These are phyloP conservation scores for Alloteropsis angusta DNA, from an alignment of 202 grass and related monocot genomes.

Conservation along the genomic window DNA sequence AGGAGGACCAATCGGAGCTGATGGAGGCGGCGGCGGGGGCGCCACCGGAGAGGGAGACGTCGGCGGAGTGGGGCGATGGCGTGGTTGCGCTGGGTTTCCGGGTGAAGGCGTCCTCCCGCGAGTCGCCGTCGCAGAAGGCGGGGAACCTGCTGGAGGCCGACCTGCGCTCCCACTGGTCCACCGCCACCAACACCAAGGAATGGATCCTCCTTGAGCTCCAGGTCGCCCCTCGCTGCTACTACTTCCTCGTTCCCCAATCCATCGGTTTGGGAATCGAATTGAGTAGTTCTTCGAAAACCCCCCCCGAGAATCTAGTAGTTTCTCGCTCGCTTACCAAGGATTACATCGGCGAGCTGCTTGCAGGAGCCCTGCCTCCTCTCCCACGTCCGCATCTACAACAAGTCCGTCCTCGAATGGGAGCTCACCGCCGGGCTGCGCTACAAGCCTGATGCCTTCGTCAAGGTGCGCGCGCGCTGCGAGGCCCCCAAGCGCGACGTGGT, in stretches of 20 bases:
- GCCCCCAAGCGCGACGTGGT: conserved; percentile 82
- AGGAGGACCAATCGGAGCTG: conserved; percentile 2
- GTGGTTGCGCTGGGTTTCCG: conserved; percentile 50
- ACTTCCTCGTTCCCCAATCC: background rate
- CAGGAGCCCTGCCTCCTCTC: conserved; percentile 88
- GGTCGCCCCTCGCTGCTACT: background rate
- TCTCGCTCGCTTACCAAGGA: background rate
- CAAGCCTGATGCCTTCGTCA: conserved; percentile 93
- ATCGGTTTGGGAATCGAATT: background rate
- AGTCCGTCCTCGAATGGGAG: conserved; percentile 95
- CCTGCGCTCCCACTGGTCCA: conserved; percentile 93
- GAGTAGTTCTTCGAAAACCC: too few relatives aligned
- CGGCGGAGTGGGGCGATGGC: conserved; percentile 54
- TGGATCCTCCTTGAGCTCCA: conserved; percentile 97
- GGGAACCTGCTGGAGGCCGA: conserved; percentile 62
- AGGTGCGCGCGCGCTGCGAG: conserved; percentile 68
- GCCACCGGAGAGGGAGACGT: conserved; percentile 17
- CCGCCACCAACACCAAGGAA: conserved; percentile 89
- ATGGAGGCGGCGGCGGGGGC: conserved; percentile 9
- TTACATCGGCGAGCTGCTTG: background rate
- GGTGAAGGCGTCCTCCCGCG: conserved; percentile 79
- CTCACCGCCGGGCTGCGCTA: conserved; percentile 71
- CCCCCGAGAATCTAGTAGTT: too few relatives aligned
- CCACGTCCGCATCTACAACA: conserved; percentile 93
- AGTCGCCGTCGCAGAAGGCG: conserved; percentile 77